phyloP scores from a whole-genome alignment of 805 yeast species.

The Hanseniaspora mollemarum region DNA sequence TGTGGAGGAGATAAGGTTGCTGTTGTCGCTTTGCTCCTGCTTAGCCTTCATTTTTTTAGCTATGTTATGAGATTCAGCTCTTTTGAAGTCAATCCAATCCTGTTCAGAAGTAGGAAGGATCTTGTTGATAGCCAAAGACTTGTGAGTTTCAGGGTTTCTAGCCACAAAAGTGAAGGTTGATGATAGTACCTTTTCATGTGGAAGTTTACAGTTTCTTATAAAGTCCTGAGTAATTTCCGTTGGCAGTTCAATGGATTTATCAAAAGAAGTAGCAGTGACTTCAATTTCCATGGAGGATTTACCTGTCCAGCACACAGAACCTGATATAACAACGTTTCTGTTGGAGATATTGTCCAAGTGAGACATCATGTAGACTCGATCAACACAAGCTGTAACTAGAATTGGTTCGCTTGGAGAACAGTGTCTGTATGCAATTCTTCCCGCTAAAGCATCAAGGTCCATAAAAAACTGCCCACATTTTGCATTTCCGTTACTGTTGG shows the following conservation, averaged over 20 bases:
- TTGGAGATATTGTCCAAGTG: conserved; percentile 66
- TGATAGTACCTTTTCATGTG: conserved; percentile 57
- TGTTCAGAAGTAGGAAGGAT: conserved; percentile 60
- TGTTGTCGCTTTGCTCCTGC: conserved; percentile 29
- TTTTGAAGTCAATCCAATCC: conserved; percentile 73
- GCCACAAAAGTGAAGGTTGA: conserved; percentile 95
- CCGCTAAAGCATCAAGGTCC: conserved; percentile 88
- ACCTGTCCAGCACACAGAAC: conserved; percentile 92
- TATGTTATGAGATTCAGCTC: conserved; percentile 84
- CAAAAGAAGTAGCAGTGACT: conserved; percentile 74
- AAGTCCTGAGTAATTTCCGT: conserved; percentile 42
- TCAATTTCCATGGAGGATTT: conserved; percentile 90
- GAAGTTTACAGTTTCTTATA: conserved; percentile 31
- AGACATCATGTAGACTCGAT: conserved; percentile 75
- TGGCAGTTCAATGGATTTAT: conserved; percentile 37
- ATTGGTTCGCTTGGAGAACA: conserved; percentile 94
- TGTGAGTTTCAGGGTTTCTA: conserved; percentile 84
- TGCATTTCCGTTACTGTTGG: conserved; percentile 81
- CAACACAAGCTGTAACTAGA: conserved; percentile 91
- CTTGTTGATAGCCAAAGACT: conserved; percentile 74
- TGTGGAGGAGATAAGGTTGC: conserved; percentile 48
- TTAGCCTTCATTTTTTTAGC: conserved; percentile 71
- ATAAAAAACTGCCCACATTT: conserved; percentile 89
- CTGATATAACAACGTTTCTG: conserved; percentile 71
- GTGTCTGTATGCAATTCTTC: conserved; percentile 83